These are phyloP conservation scores for Ustilago esculenta DNA, from an alignment of 1,284 basidiomycete genomes.

Conservation along the genomic window DNA sequence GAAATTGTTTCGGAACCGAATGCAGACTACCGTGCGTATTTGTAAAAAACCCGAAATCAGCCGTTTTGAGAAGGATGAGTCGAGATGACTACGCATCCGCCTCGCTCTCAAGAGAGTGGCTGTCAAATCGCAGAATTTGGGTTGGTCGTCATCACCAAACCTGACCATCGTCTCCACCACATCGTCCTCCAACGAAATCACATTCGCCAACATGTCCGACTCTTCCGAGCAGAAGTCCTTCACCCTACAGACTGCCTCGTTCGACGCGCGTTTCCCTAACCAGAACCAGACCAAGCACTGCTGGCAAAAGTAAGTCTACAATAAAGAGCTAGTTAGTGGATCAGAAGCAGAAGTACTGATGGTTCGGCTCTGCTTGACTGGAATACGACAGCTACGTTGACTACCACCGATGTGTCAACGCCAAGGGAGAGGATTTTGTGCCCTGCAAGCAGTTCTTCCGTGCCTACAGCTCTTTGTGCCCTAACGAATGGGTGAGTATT, in stretches of 20 bases:
- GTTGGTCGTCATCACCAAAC: conserved; percentile 18
- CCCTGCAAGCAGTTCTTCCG: conserved; percentile 99
- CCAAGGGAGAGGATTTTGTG: conserved; percentile 96
- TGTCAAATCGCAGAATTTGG: too few species aligned
- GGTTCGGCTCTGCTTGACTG: neutral
- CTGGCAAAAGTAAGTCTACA: conserved; percentile 67
- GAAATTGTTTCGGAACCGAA: conserved; percentile 21
- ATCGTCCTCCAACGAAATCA: neutral
- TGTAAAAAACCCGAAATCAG: conserved; percentile 25
- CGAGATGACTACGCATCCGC: conserved; percentile 16
- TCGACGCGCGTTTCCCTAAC: conserved; percentile 67
- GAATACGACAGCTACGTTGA: conserved; percentile 69
- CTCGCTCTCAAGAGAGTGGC: too few species aligned
- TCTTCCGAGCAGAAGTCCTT: conserved; percentile 53
- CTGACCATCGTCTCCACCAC: conserved; percentile 3
- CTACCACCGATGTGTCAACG: conserved; percentile 96
- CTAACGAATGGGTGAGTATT: conserved; percentile 71
- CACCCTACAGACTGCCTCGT: conserved; percentile 64
- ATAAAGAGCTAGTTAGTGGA: too few species aligned
- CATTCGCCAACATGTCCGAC: conserved; percentile 37
- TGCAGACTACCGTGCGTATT: conserved; percentile 20
- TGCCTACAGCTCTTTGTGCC: conserved; percentile 95
- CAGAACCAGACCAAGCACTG: conserved; percentile 68
- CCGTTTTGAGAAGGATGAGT: conserved; percentile 17
- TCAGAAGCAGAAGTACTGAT: too few species aligned